A percentile compares a stretch with the other conserved stretches of the same genome.
These are phyloP conservation scores for Solanum appendiculatum DNA, from an alignment of 257 asterid species.

Conservation along the genomic window DNA sequence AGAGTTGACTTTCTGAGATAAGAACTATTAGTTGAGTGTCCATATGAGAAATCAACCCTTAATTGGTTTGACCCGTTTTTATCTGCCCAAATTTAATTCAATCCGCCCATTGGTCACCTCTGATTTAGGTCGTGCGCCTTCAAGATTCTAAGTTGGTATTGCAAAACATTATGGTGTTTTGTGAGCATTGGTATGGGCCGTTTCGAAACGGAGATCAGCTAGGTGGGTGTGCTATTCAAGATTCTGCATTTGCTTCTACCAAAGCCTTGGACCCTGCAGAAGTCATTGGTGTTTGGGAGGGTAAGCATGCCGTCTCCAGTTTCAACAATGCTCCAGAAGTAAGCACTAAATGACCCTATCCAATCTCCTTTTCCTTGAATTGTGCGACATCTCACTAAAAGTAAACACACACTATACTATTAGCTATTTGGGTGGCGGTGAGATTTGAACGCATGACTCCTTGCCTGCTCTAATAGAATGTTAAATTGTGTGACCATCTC, in stretches of 20 bases:
- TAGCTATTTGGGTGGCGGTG: neutral
- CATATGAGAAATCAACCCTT: neutral
- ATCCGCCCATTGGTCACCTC: neutral
- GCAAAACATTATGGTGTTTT: slow-evolving; percentile 37
- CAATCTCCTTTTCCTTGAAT: neutral
- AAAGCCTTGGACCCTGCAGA: slow-evolving; percentile 31
- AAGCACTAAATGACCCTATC: neutral
- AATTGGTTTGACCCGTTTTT: neutral
- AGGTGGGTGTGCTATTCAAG: slow-evolving; percentile 84
- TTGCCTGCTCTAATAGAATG: neutral
- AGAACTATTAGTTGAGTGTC: neutral
- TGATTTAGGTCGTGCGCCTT: slow-evolving; percentile 28
- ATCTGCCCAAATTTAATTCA: neutral
- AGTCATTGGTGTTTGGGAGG: slow-evolving; percentile 59
- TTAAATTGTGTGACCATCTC: neutral
- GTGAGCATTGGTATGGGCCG: slow-evolving; percentile 96
- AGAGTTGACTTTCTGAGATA: neutral
- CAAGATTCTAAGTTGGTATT: slow-evolving; percentile 20
- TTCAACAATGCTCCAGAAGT: slow-evolving; percentile 24
- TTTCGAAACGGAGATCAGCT: slow-evolving; percentile 92
- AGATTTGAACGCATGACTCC: neutral
- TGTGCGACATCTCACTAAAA: neutral
- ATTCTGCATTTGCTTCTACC: slow-evolving; percentile 90
- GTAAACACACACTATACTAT: neutral
- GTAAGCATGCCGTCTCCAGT: slow-evolving; percentile 24